Evolutionary conservation across 306 rosid species (phyloP).

Genomic region (Purshia tridentata): DNA sequence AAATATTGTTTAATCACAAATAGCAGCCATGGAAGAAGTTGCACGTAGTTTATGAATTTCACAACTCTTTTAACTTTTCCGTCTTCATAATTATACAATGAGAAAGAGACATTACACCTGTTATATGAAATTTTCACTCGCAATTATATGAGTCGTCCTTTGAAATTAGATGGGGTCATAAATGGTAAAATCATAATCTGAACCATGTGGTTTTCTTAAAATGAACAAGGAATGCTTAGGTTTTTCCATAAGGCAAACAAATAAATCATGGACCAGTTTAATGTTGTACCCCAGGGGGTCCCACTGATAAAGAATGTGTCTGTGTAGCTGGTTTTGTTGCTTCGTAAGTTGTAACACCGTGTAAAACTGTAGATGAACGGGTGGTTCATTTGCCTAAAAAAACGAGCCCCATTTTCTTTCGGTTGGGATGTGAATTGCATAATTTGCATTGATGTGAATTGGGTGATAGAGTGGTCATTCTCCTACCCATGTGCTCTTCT

Average conservation of each 20-base stretch:
- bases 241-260: not conserved
- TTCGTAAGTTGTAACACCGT: not conserved
- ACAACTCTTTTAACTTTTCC: not conserved
- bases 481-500: not conserved
- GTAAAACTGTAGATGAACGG: not conserved
- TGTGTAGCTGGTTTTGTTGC: not conserved
- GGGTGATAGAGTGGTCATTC: conserved; percentile 3
- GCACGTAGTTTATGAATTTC: not conserved
- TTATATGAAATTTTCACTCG: no score
- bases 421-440: not conserved
- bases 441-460: not conserved
- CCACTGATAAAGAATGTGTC: no score
- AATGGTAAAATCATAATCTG: not conserved
- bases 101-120: no score
- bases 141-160: no score
- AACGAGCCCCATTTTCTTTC: not conserved
- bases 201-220: not conserved
- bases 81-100: no score
- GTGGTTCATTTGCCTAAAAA: not conserved
- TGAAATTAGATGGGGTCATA: not conserved
- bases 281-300: not conserved
- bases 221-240: not conserved
- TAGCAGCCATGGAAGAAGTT: not conserved
- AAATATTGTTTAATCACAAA: not conserved
- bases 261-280: not conserved